Evolutionary conservation across 352 stramenopile genomes (phyloP).

Genomic region (Pythium chondricola): DNA sequence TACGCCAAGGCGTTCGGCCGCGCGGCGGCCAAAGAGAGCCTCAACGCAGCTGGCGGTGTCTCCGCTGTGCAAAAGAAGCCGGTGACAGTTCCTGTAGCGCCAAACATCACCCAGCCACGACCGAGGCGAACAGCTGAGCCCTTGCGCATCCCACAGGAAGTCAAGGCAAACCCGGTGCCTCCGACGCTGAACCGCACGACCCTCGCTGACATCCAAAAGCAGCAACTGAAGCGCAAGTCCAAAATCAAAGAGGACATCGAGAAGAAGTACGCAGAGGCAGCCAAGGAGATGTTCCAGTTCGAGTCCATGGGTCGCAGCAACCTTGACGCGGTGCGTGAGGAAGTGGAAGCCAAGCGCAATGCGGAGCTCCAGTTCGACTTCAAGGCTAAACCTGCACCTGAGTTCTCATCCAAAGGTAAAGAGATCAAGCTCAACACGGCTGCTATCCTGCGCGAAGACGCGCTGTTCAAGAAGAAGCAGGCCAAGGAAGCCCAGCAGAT

Average conservation of each 20-base stretch:
- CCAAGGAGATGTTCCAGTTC: slow-evolving; percentile 65
- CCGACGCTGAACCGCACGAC: slow-evolving; percentile 58
- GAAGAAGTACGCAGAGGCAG: slow-evolving; percentile 71
- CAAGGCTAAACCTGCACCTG: slow-evolving; percentile 63
- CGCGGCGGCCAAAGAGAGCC: slow-evolving; percentile 32
- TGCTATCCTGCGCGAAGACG: slow-evolving; percentile 89
- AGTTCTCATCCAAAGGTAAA: slow-evolving; percentile 25
- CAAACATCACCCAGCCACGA: slow-evolving; percentile 84
- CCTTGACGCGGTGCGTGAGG: slow-evolving; percentile 45
- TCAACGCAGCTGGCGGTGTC: slow-evolving; percentile 34
- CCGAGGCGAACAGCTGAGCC: slow-evolving; percentile 62
- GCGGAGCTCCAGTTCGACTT: slow-evolving; percentile 68
- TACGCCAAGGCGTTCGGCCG: slow-evolving; percentile 63
- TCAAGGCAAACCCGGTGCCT: slow-evolving; percentile 67
- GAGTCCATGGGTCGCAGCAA: slow-evolving; percentile 76
- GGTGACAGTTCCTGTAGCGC: slow-evolving; percentile 59
- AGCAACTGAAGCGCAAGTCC: slow-evolving; percentile 45
- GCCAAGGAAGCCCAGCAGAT: slow-evolving; percentile 84
- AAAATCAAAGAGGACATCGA: slow-evolving; percentile 48
- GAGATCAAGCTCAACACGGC: slow-evolving; percentile 86
- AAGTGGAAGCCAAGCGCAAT: slow-evolving; percentile 62
- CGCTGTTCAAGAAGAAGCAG: slow-evolving; percentile 89
- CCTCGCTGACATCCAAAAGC: slow-evolving; percentile 52
- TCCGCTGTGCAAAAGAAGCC: slow-evolving; percentile 35
- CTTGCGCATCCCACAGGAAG: slow-evolving; percentile 68